These are phyloP conservation scores for Vitis riparia DNA, from an alignment of 164 flowering plant genomes.

Conservation along the genomic window DNA sequence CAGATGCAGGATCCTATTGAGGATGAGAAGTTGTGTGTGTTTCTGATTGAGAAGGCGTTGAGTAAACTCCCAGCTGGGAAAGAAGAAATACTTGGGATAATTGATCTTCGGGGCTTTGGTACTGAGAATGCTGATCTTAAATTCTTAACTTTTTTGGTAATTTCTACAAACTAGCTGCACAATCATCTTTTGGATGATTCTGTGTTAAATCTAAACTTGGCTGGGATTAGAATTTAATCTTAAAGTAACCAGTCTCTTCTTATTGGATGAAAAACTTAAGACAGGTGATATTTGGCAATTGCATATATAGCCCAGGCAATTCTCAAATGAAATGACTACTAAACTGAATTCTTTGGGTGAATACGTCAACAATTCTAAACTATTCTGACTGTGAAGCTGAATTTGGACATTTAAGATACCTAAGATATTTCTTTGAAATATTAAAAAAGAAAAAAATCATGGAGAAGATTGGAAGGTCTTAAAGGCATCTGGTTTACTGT, in stretches of 20 bases:
- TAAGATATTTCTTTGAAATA: too few species aligned
- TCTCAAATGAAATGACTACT: too few species aligned
- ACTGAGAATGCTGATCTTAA: constrained; percentile 71
- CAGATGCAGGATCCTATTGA: constrained; percentile 64
- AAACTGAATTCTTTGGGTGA: too few species aligned
- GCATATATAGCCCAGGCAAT: too few species aligned
- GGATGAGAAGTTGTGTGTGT: constrained; percentile 75
- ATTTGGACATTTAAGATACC: too few species aligned
- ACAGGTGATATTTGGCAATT: too few species aligned
- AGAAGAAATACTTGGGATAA: constrained; percentile 71
- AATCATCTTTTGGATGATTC: not conserved
- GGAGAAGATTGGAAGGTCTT: too few species aligned
- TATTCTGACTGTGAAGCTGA: too few species aligned
- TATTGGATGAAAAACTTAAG: not conserved
- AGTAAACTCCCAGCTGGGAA: constrained; percentile 68
- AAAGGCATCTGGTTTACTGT: too few species aligned
- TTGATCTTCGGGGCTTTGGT: constrained; percentile 78
- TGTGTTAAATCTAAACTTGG: not conserved
- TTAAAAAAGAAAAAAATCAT: too few species aligned
- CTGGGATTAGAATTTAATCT: not conserved
- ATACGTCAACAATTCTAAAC: too few species aligned
- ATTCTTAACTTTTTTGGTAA: constrained; percentile 85
- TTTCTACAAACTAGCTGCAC: not conserved
- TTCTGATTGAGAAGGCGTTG: constrained; percentile 78
- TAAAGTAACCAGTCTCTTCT: not conserved